Base-by-base conservation (phyloP, 2,329 filamentous ascomycete species). In the Colletotrichum sp. region DNA sequence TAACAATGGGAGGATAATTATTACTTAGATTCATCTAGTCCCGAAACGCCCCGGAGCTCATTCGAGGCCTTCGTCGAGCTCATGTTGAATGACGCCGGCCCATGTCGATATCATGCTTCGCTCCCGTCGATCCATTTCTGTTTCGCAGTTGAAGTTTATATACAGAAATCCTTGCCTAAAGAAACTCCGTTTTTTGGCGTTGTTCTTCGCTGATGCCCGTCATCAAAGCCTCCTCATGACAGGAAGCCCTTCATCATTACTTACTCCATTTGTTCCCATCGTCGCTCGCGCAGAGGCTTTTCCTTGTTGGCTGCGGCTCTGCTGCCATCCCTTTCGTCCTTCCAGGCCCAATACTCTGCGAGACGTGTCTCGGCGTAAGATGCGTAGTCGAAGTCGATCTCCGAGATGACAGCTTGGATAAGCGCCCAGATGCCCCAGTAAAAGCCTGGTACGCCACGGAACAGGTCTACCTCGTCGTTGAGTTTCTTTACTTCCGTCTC, bases 311-410 rank as follows among this genome's bases (percentile, higher is more conserved):
- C 78, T 4, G 81, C 82, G 26, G 79, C 80, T 62, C 94, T 89
- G 76, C 88, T 91, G 9, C 94, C 94, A 73, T 93, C 90, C 26
- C 87, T 85, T 83, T 96, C 94, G 61, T 90, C 92, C 82, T 96
- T 95, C 95, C 95, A 98, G 5, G 94, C 95, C 90, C 94, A 98
- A 85, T 98, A 98, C 86, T 98, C 97, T 66, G 94, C 93, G 7
- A 99, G 87, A 71, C 97, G 90, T 18, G 94, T 85, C 84, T 98
- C 95, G 13, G 97, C 96, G 83, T 98, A 99, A 10, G 90, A 92
- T 58, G 95, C 95, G 83, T 99, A 99, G 85, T 99, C 96, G 82
- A 99, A 99, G 82, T 98, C 95, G 80, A 99, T 99, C 78, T 96
- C 92, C 13, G 95, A 98, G 78, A 99, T 98, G 70, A 92, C 94